Evolutionary conservation across 805 yeast species (phyloP).

Genomic region (Candida succiphila): DNA sequence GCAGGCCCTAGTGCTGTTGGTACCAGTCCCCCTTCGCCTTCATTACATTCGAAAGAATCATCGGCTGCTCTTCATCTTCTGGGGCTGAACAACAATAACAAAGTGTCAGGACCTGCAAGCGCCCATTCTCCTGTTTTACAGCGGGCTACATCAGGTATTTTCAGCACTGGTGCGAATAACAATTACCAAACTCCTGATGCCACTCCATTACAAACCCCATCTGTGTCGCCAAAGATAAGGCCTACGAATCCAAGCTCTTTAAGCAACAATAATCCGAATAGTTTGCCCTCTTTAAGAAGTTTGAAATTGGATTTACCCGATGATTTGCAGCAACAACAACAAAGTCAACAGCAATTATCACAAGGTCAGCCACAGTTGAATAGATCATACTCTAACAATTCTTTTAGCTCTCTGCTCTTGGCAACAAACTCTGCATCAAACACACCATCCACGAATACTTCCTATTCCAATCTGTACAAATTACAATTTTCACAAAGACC

Average conservation of each 20-base stretch:
- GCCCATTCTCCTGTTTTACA: background rate
- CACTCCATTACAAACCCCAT: slow-evolving; percentile 26
- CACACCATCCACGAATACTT: too few species aligned
- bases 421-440: too few species aligned
- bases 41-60: slow-evolving; percentile 11
- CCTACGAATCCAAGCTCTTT: slow-evolving; percentile 3
- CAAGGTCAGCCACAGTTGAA: slow-evolving; percentile 62
- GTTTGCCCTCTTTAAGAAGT: slow-evolving; percentile 39
- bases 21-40: slow-evolving; percentile 8
- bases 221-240: slow-evolving; percentile 24
- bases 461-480: background rate
- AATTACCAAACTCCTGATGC: slow-evolving; percentile 17
- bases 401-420: slow-evolving; percentile 2
- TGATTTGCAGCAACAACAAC: slow-evolving; percentile 6
- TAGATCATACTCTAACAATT: background rate
- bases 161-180: background rate
- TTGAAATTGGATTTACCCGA: slow-evolving; percentile 41
- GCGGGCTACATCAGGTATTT: background rate
- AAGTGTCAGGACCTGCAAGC: background rate
- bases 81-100: slow-evolving; percentile 9
- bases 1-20: slow-evolving; percentile 18
- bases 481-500: background rate
- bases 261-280: background rate
- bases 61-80: slow-evolving; percentile 20
- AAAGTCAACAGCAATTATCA: slow-evolving; percentile 49